Conservation (phyloP, 169 alveolate species). For the Pseudocohnilembus persalinus region DNA sequence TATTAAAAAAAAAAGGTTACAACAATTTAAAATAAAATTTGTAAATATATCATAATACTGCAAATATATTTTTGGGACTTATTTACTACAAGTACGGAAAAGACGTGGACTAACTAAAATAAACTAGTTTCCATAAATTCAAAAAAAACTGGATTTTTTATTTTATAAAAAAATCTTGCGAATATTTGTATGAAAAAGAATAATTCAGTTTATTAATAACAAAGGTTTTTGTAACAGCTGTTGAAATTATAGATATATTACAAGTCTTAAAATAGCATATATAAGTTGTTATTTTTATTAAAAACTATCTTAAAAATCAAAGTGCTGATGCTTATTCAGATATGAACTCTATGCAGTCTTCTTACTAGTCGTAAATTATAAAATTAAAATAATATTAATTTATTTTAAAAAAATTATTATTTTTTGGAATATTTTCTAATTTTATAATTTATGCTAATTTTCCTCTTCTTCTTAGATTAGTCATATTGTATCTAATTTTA, state of each 20-base stretch:
- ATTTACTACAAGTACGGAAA: neutral
- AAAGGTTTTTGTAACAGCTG: neutral
- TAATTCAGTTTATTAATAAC: no score
- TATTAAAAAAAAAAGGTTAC: no score
- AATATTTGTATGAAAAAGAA: neutral
- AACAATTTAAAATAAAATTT: conserved; percentile 28
- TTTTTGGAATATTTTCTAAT: no score
- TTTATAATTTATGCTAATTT: no score
- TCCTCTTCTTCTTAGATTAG: no score
- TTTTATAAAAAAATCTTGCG: neutral
- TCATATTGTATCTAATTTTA: no score
- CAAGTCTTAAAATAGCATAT: neutral
- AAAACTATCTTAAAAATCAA: neutral
- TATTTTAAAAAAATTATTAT: no score
- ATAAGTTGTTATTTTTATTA: no score
- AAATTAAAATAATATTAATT: no score
- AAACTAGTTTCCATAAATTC: neutral
- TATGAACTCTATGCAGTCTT: neutral
- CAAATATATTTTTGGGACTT: conserved; percentile 22
- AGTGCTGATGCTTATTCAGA: no score
- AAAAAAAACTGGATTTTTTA: neutral
- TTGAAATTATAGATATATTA: no score
- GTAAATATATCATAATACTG: conserved; percentile 10
- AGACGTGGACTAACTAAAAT: neutral
- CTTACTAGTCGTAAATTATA: neutral